Evolutionary conservation across 768 basidiomycete genomes (phyloP), one percentile per base, ranked within the genome.

Genomic region (Clavaria fumosa): DNA sequence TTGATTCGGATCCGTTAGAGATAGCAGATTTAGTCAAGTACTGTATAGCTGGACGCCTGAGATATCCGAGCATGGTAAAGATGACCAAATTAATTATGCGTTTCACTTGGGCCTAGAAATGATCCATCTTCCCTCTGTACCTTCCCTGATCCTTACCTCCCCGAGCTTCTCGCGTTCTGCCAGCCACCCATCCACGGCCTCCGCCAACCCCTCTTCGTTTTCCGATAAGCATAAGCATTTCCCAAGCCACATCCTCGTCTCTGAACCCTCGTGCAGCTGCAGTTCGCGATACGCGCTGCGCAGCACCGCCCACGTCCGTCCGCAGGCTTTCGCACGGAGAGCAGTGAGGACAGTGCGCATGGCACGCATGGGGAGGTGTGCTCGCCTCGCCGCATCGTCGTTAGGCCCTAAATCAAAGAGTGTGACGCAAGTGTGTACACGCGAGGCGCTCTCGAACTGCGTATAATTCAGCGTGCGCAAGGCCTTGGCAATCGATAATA

Each of bases 261-360:
- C 51, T 5, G 56, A 49, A 1, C 55, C 53, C 17, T 56, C 51
- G 42, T 59, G 57, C 42, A 61, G 67, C 21, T 58, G 56, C 12
- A 81, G 39, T 47, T 82, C 80, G 31, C 76, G 62, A 51, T 83
- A 82, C 0, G 70, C 70, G 15, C 65, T 59, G 21, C 77, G 70
- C 31, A 83, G 46, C 11, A 78, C 54, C 0, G 34, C 49, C 80
- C 80, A 83, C 2, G 70, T 56, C n/a, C 58, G 67, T 14, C 62
- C 59, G 22, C 74, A 63, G 4, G 62, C 62, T 52, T 69, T 74
- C 2, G 41, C 49, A 11, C 72, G 66, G 23, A 82, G 49, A 3
- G 54, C 53, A 15, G 67, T 61, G 7, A 76, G 48, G 1, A 75
- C 58, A 11, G 46, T 47, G 20, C 49, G 52, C 4, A 78, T 36